These are phyloP conservation scores for Hirschfeldia incana DNA, from an alignment of 345 rosid genomes.

Conservation along the genomic window DNA sequence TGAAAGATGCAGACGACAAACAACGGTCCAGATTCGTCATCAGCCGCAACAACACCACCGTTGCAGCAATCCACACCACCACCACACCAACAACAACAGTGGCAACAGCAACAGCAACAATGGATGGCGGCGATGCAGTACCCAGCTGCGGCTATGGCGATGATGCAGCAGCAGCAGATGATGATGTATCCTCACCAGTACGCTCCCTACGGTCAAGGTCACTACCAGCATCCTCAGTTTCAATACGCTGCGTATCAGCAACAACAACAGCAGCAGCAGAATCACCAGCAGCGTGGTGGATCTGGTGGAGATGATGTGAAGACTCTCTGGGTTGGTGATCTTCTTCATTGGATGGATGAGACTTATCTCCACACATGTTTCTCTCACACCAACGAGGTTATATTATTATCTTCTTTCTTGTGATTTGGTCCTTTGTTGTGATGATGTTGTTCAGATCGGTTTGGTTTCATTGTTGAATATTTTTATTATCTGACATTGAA, in stretches of 20 bases:
- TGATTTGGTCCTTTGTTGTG: neutral
- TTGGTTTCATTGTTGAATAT: neutral
- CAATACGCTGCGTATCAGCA: constrained; percentile 23
- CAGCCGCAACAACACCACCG: constrained; percentile 45
- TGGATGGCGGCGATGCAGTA: constrained; percentile 52
- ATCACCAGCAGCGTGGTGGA: constrained; percentile 6
- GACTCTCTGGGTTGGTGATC: constrained; percentile 86
- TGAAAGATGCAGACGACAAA: constrained; percentile 34
- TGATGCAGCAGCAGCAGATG: constrained; percentile 88
- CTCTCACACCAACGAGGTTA: constrained; percentile 74
- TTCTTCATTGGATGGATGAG: constrained; percentile 95
- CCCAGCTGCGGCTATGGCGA: constrained; percentile 53
- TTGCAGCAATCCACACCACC: constrained; percentile 45
- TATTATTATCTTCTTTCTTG: constrained; percentile 25
- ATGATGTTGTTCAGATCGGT: neutral
- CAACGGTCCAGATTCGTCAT: constrained; percentile 50
- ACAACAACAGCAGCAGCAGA: constrained; percentile 30
- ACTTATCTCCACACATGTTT: constrained; percentile 73
- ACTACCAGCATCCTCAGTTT: constrained; percentile 28
- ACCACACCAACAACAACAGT: constrained; percentile 31
- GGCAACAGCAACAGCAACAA: constrained; percentile 48
- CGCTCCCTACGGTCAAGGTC: constrained; percentile 34
- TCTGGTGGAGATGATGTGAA: constrained; percentile 60
- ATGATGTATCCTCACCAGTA: constrained; percentile 89
- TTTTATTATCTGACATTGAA: constrained; percentile 10